Base-by-base conservation (phyloP, 2,329 filamentous ascomycete species). In the Diplodia sapinea region DNA sequence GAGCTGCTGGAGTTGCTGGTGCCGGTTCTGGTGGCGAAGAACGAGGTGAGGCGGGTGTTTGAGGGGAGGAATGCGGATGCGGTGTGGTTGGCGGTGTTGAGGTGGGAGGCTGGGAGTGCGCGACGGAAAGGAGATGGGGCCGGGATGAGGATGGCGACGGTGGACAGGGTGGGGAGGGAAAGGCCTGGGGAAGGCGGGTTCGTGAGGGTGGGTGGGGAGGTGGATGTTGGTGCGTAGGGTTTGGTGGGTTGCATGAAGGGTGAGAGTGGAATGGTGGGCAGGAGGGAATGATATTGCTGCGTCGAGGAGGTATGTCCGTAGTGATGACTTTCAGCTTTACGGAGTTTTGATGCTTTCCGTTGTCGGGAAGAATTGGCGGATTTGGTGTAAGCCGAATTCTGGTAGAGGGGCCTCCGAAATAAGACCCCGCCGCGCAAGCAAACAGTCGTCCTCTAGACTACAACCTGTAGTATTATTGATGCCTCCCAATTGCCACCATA, bases 1-100 rank as follows among this genome's bases (percentile, higher is more conserved):
- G 86, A 92, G 65, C 85, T 91, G 13, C 75, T 94, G 52, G 84
- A 85, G 7, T 78, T 94, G 64, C 76, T 95, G 61, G 76, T 76
- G 54, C 76, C 77, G 2, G 72, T 79, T 12, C 47, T 81, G 5
- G 70, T 72, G 12, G 72, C 73, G 7, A 78, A 83, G 33, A 66
- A 73, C 1, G 81, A 85, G 57, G 84, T 89, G 12, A 84, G 82
- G 57, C 78, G 80, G 40, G 87, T 86, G 12, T 77, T 95, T 55
- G 87, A 91, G 71, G 79, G 75, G 3, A 80, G 90, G 65, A 93
- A 94, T 76, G 81, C 84, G 0, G 92, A 95, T 80, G 89, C 90
- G 1, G 89, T 95, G 4, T 96, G 92, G 92, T 78, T 94, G 50
- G 57, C 66, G 23, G 4, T 66, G 13, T 6, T 66, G 31, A 26